Percentiles rank a stretch among this genome's conserved stretches.
Conservation (phyloP, 352 stramenopile species). For the Globisporangium rhizosaccharum region DNA sequence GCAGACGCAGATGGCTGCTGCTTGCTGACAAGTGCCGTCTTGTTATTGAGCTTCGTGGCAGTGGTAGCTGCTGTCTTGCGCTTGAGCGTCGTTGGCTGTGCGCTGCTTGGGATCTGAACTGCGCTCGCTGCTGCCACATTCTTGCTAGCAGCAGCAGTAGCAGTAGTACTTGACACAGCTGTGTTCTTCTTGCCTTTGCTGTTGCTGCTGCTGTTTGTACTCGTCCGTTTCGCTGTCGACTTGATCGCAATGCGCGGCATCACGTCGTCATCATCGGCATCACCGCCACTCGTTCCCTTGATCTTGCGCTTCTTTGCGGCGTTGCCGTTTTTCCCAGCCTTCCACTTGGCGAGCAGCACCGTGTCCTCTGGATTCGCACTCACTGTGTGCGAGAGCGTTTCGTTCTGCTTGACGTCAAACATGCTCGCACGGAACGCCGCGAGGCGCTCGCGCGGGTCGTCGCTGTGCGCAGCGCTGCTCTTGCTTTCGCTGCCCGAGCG, state of each 20-base stretch:
- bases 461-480: conserved; percentile 12
- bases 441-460: conserved; percentile 34
- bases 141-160: too few species aligned
- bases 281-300: not conserved
- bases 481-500: conserved; percentile 25
- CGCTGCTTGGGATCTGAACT: too few species aligned
- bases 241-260: conserved; percentile 35
- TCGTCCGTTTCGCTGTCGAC: conserved; percentile 11
- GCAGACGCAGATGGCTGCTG: too few species aligned
- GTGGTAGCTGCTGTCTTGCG: too few species aligned
- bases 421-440: conserved; percentile 47
- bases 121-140: too few species aligned
- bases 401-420: conserved; percentile 39
- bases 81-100: too few species aligned
- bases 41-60: too few species aligned
- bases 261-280: conserved; percentile 20
- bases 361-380: conserved; percentile 13
- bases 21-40: too few species aligned
- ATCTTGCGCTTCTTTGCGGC: conserved; percentile 23
- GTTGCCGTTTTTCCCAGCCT: conserved; percentile 17
- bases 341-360: conserved; percentile 41
- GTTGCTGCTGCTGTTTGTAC: not conserved
- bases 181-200: conserved; percentile 6
- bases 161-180: not conserved
- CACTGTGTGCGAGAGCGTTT: not conserved